Evolutionary conservation across 176 grass and related monocot species (phyloP), one percentile per base, ranked within the genome.

Genomic region (Themeda triandra): DNA sequence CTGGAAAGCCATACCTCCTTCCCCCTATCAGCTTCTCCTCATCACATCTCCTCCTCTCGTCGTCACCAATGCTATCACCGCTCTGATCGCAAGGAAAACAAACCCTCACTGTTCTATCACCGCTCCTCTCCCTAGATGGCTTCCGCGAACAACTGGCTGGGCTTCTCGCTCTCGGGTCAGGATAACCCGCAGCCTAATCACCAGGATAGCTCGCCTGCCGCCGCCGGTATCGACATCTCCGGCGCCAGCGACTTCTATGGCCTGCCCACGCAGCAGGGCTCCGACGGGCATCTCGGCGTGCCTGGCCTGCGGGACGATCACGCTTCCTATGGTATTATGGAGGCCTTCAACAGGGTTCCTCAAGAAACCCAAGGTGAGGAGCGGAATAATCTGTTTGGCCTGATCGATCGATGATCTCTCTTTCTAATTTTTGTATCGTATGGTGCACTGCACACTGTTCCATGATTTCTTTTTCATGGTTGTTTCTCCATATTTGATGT

Each of bases 131-230:
- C 69, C 19, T 46, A 31, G 76, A 94, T 94, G 90, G 82, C 89
- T 79, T 94, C 92, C 35, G 51, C 80, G 17, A 94, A 94, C 82
- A 87, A 94, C 85, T 94, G 92, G 92, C 42, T 94, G 21, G 90
- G 78, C 31, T 94, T 94, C 85, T 94, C 92, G 13, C 87, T 94
- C 56, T 92, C 87, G 8, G 82, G 84, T 21, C 89, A 94, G 81
- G 92, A 94, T 21, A 78, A 73, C 39, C 77, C 82, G 46, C 89
- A 92, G 69, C 51, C 87, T 25, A 88, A 88, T 27, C 92, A 91
- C 19, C 92, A 89, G 67, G 72, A 48, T 24, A 36, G 54, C 71
- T 82, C 89, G 19, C 56, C 86, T 37, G 41, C 89, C 10, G 42
- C 84, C 4, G 46, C 76, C 48, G 70, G 37, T 51, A 87, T 90